Base-by-base conservation (phyloP, 148 eudicot genomes). In the Diospyros kaki region DNA sequence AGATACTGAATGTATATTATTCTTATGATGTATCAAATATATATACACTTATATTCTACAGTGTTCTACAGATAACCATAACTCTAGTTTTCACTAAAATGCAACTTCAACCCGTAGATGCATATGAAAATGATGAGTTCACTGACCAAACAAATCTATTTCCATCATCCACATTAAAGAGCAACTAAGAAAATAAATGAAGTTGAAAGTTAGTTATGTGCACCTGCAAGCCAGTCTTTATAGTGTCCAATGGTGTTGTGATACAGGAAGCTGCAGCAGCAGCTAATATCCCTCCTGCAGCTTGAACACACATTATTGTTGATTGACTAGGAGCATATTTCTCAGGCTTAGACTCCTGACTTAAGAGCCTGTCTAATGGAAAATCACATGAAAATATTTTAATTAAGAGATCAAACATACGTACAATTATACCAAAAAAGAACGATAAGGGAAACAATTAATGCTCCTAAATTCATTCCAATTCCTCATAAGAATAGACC, bases 191-290 rank as follows among this genome's bases (percentile, higher is more conserved):
- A 45, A 66, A 44, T 0, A 54, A 14, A 74, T 28, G 28, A 43
- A 1, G 12, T 74, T 41, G 45, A 10, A 14, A n/a, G n/a, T 51
- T 43, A 38, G 10, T 11, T 72, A 55, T 9, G 12, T 55, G 73
- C 64, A 93, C 98, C 87, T 96, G 99, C 52, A 91, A 80, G 46
- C 99, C 94, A 66, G 99, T 95, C 82, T 95, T 95, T 58, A 95
- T 93, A 51, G 99, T 95, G 75, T 95, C 99, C 79, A 95, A 64
- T 45, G 99, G 99, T 61, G 98, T 95, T 68, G 99, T 93, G 77
- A 95, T 86, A 83, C 85, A 93, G 74, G 99, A 89, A 75, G 98
- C 94, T 14, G 90, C 83, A 59, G 97, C 97, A 80, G 97, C 99
- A 64, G 99, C 99, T 74, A 83, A 72, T 69, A 96, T 82, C 73